A percentile compares a stretch with the other conserved stretches of the same genome.
Evolutionary conservation across 2,329 filamentous ascomycete genomes (phyloP).

Genomic region (Trichoderma polysporum): DNA sequence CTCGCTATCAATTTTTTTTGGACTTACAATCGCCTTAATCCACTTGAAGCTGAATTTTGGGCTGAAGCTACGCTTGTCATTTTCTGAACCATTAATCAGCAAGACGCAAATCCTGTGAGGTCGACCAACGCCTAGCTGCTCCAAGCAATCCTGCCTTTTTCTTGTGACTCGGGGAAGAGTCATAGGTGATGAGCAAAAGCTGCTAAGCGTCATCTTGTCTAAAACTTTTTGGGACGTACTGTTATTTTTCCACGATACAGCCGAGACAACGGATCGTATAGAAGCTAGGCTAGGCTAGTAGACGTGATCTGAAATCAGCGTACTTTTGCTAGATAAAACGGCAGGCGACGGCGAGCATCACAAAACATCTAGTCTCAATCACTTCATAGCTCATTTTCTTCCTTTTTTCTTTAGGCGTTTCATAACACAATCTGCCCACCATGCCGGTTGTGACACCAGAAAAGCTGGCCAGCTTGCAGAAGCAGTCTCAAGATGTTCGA

Average conservation of each 20-base stretch:
- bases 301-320: not conserved
- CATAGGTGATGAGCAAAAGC: slow-evolving; percentile 10
- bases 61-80: not conserved
- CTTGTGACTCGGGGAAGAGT: slow-evolving; percentile 8
- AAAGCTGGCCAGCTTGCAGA: slow-evolving; percentile 86
- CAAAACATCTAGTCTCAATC: not conserved
- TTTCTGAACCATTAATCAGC: slow-evolving; percentile 8
- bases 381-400: not conserved
- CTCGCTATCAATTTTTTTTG: not conserved
- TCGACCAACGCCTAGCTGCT: not conserved
- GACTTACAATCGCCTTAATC: not conserved
- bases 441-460: slow-evolving; percentile 94
- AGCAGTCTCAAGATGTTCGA: slow-evolving; percentile 81
- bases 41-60: not conserved
- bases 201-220: not conserved
- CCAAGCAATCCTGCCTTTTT: not conserved
- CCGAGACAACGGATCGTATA: not conserved
- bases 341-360: not conserved
- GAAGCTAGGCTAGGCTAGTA: not conserved
- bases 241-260: no score
- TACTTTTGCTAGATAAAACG: not conserved
- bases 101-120: not conserved
- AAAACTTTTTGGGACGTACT: not conserved
- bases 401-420: not conserved
- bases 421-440: slow-evolving; percentile 30